Percentiles rank a stretch among this genome's conserved stretches.
Conservation (phyloP, 768 basidiomycete genomes). For the Trametes elegans region DNA sequence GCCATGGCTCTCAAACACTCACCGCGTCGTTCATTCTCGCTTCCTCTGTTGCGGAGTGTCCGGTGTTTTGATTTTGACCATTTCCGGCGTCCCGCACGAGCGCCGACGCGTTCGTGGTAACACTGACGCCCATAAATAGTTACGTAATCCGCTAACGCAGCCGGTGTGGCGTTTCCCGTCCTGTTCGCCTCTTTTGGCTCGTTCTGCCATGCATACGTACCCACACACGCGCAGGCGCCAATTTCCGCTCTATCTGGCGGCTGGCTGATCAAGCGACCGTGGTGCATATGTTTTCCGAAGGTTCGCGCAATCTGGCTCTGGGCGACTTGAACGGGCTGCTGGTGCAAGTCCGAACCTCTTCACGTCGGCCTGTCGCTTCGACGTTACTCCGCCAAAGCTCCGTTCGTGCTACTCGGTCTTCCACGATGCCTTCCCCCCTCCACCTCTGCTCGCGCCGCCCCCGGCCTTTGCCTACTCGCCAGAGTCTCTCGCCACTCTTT, state of each 20-base stretch:
- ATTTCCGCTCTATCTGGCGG: not conserved
- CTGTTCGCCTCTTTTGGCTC: not conserved
- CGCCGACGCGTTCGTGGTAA: not conserved
- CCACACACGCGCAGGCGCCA: not conserved
- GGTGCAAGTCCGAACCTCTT: too few relatives aligned
- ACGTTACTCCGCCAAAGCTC: slow-evolving; percentile 1
- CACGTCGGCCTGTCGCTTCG: not conserved
- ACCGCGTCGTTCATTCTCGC: not conserved
- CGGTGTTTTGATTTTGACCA: slow-evolving; percentile 1
- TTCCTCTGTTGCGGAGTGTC: not conserved
- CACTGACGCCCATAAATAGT: slow-evolving; percentile 10
- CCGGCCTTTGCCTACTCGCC: not conserved
- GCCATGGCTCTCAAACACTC: not conserved
- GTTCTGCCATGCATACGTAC: not conserved
- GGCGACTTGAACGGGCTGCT: too few relatives aligned
- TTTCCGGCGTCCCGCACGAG: not conserved
- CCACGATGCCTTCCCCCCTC: too few relatives aligned
- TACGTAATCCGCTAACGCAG: not conserved
- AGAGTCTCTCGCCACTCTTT: too few relatives aligned
- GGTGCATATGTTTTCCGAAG: too few relatives aligned
- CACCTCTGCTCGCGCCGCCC: not conserved
- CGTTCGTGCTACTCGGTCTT: not conserved
- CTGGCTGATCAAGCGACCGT: too few relatives aligned
- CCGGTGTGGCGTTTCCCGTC: not conserved
- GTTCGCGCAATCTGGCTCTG: too few relatives aligned